Evolutionary conservation across 2,329 filamentous ascomycete genomes (phyloP).

Genomic region (Alternaria alternata): DNA sequence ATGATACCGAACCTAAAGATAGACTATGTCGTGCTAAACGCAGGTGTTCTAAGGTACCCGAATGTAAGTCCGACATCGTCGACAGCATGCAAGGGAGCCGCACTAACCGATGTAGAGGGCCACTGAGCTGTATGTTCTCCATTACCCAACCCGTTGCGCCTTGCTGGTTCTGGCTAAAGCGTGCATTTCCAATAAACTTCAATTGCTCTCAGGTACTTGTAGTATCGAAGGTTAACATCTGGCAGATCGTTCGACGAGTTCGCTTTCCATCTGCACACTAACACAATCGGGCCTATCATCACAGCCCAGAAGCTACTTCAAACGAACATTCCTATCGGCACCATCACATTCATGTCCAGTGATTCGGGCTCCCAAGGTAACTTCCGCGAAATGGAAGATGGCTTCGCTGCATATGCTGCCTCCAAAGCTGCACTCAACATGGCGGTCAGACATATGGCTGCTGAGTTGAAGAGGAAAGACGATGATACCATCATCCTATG

Average conservation of each 20-base stretch:
- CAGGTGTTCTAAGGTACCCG: conserved; percentile 64
- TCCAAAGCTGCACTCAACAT: conserved; percentile 67
- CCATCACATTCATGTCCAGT: conserved; percentile 64
- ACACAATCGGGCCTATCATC: conserved; percentile 67
- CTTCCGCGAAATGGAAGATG: conserved; percentile 65
- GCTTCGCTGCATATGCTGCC: conserved; percentile 65
- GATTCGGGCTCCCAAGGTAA: conserved; percentile 62
- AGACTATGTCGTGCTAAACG: conserved; percentile 65
- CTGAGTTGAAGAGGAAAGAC: conserved; percentile 61
- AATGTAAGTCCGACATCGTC: conserved; percentile 55
- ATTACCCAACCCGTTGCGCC: conserved; percentile 22
- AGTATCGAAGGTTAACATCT: conserved; percentile 12
- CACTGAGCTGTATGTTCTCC: conserved; percentile 57
- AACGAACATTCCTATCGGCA: conserved; percentile 57
- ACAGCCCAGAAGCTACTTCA: conserved; percentile 62
- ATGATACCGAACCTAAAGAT: conserved; percentile 55
- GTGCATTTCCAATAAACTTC: conserved; percentile 24
- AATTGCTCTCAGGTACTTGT: conserved; percentile 9
- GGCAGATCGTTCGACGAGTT: conserved; percentile 62
- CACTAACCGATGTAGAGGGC: conserved; percentile 55
- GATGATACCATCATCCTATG: conserved; percentile 61
- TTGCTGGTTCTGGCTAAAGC: conserved; percentile 30
- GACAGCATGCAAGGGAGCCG: conserved; percentile 20
- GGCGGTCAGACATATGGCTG: conserved; percentile 64
- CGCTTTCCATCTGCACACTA: conserved; percentile 64